Conservation (phyloP, 2,329 filamentous ascomycete genomes). For the Leptographium wingfieldii region DNA sequence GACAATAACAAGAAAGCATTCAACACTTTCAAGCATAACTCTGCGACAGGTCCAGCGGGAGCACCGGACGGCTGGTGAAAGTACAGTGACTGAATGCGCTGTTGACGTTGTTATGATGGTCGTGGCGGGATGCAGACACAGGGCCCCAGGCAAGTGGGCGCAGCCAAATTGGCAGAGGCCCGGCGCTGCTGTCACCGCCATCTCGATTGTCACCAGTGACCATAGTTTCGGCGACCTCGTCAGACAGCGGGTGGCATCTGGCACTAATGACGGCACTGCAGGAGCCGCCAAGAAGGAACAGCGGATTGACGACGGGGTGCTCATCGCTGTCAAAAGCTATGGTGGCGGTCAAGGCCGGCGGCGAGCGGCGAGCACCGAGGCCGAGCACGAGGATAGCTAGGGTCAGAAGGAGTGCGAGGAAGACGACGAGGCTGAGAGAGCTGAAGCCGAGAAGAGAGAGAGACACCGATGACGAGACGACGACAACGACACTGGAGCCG, state of each 20-base stretch:
- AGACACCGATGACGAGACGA: slow-evolving; percentile 26
- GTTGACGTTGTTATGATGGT: slow-evolving; percentile 7
- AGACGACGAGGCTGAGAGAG: slow-evolving; percentile 27
- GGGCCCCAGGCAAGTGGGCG: slow-evolving; percentile 32
- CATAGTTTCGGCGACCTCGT: slow-evolving; percentile 12
- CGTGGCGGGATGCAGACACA: slow-evolving; percentile 19
- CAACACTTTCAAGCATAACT: slow-evolving; percentile 23
- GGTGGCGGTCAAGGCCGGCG: slow-evolving; percentile 17
- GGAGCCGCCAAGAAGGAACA: slow-evolving; percentile 31
- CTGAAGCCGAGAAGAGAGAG: slow-evolving; percentile 30
- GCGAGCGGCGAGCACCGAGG: slow-evolving; percentile 28
- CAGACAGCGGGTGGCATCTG: slow-evolving; percentile 28
- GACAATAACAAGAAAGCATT: background rate
- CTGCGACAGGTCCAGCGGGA: slow-evolving; percentile 21
- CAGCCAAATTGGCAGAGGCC: slow-evolving; percentile 19
- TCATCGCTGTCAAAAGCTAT: no score
- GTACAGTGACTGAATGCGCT: slow-evolving; percentile 27
- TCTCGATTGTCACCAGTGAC: background rate
- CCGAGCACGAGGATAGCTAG: slow-evolving; percentile 22
- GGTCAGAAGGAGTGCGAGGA: slow-evolving; percentile 27
- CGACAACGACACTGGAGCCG: slow-evolving; percentile 28
- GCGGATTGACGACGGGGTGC: slow-evolving; percentile 28
- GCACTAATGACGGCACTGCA: slow-evolving; percentile 41
- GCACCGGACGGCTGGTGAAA: slow-evolving; percentile 27
- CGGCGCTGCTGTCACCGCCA: slow-evolving; percentile 13